phyloP scores from a whole-genome alignment of 306 rosid genomes.

The Carpinus fangiana region DNA sequence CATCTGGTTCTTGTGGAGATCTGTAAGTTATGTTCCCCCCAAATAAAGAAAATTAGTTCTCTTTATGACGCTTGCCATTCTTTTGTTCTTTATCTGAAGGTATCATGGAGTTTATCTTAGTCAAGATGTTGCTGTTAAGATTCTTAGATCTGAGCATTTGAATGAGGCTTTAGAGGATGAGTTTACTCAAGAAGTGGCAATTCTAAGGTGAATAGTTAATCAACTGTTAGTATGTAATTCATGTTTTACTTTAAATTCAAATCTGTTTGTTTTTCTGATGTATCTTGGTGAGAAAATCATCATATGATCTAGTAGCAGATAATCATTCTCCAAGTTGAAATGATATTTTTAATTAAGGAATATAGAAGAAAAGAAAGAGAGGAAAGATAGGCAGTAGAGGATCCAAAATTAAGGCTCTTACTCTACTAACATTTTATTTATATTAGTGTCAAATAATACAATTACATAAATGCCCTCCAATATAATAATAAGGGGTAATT shows the following conservation, averaged over 20 bases:
- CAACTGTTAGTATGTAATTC: constrained; percentile 13
- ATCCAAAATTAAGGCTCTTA: too few species aligned
- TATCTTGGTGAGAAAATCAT: constrained; percentile 18
- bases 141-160: constrained; percentile 82
- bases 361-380: too few species aligned
- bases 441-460: too few species aligned
- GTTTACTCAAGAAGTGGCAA: constrained; percentile 92
- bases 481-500: too few species aligned
- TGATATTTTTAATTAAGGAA: neutral
- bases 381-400: too few species aligned
- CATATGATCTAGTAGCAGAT: neutral
- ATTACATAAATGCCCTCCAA: too few species aligned
- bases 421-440: too few species aligned
- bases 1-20: constrained; percentile 98
- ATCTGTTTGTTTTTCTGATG: constrained; percentile 2
- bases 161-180: constrained; percentile 84
- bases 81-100: constrained; percentile 42
- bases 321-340: neutral
- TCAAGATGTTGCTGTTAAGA: constrained; percentile 96
- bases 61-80: constrained; percentile 15
- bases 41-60: neutral
- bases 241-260: constrained; percentile 12
- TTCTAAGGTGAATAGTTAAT: constrained; percentile 61
- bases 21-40: constrained; percentile 58
- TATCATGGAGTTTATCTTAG: constrained; percentile 82